Evolutionary conservation across 2,329 filamentous ascomycete genomes (phyloP).

Genomic region (Laburnicola sp.): DNA sequence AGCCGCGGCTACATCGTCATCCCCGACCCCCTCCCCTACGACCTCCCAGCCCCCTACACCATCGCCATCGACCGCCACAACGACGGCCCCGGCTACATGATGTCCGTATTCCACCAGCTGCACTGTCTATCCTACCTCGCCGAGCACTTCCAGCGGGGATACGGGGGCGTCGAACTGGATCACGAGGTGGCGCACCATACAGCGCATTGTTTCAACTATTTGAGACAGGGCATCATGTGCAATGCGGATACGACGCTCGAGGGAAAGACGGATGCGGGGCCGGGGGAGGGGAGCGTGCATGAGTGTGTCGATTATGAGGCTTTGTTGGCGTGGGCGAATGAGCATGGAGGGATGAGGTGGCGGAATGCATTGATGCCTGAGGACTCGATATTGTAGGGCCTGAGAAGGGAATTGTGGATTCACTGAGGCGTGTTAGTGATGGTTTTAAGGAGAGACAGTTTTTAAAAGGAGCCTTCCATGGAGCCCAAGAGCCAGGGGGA

Average conservation of each 20-base stretch:
- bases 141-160: constrained; percentile 27
- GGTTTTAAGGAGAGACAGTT: no score
- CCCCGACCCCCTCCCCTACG: constrained; percentile 8
- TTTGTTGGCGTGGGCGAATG: constrained; percentile 30
- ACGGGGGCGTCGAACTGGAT: constrained; percentile 17
- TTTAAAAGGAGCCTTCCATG: no score
- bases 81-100: constrained; percentile 27
- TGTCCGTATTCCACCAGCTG: constrained; percentile 32
- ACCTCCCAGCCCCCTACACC: constrained; percentile 25
- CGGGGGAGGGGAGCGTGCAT: constrained; percentile 26
- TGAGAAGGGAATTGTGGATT: no score
- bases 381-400: constrained; percentile 16
- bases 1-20: constrained; percentile 25
- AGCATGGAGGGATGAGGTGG: constrained; percentile 21
- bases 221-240: constrained; percentile 31
- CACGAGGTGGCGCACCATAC: constrained; percentile 28
- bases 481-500: no score
- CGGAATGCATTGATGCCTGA: constrained; percentile 23
- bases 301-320: constrained; percentile 30
- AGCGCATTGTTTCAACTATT: constrained; percentile 34
- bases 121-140: constrained; percentile 31
- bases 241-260: constrained; percentile 32
- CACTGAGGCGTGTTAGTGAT: no score
- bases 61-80: constrained; percentile 22
- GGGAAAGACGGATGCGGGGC: constrained; percentile 19